These are phyloP conservation scores for Voacanga thouarsii DNA, from an alignment of 257 asterid genomes.

Conservation along the genomic window DNA sequence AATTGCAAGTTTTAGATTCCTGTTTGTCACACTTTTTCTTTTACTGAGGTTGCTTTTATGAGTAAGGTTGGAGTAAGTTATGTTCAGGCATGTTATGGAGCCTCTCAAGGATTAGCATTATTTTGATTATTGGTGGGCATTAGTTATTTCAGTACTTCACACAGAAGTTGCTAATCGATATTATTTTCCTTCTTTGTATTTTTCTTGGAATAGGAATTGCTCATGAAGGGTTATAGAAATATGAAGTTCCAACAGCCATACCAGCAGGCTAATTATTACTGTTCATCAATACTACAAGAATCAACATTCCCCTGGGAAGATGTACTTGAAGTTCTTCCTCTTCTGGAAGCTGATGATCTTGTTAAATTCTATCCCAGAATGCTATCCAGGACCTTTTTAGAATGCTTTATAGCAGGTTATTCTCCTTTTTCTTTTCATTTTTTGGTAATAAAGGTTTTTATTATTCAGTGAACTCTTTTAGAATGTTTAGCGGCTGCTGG, in stretches of 20 bases:
- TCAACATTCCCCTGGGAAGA: conserved; percentile 74
- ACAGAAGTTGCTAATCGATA: not conserved
- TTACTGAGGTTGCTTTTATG: not conserved
- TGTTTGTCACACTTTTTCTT: too few relatives aligned
- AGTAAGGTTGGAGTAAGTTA: not conserved
- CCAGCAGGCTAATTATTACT: conserved; percentile 77
- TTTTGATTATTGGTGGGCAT: too few relatives aligned
- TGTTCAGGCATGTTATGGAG: not conserved
- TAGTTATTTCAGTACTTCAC: too few relatives aligned
- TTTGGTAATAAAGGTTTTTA: too few relatives aligned
- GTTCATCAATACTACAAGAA: conserved; percentile 68
- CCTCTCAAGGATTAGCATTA: not conserved
- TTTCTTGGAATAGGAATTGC: conserved; percentile 52
- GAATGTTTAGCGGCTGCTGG: not conserved
- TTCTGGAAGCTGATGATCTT: conserved; percentile 64
- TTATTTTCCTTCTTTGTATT: not conserved
- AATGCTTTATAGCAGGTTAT: conserved; percentile 81
- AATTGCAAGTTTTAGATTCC: not conserved
- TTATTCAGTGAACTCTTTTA: not conserved
- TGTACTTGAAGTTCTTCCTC: conserved; percentile 70
- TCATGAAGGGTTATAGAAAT: conserved; percentile 77
- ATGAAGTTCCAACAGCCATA: conserved; percentile 90
- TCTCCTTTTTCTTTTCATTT: not conserved
- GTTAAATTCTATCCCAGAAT: conserved; percentile 64
- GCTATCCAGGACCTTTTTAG: conserved; percentile 80